These are phyloP conservation scores for Ceratocystis destructans DNA, from an alignment of 2,329 filamentous ascomycete species.

Conservation along the genomic window DNA sequence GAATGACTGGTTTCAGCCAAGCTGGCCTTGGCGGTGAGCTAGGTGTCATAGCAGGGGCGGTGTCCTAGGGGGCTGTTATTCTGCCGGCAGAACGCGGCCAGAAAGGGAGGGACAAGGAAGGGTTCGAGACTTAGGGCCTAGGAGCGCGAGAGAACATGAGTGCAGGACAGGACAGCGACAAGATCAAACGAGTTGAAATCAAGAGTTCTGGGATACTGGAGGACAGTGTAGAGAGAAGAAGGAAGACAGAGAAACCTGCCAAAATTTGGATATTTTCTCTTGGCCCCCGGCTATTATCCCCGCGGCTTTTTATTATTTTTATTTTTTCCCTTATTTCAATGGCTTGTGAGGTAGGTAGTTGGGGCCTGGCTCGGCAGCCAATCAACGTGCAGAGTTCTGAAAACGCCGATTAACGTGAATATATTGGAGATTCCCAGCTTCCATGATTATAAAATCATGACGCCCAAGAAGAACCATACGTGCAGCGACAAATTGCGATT, in stretches of 20 bases:
- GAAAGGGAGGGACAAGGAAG: not conserved
- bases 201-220: no score
- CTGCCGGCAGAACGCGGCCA: not conserved
- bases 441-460: not conserved
- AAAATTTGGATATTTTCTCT: no score
- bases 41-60: not conserved
- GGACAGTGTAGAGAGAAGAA: no score
- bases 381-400: not conserved
- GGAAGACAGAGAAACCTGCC: no score
- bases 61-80: not conserved
- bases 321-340: no score
- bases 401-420: not conserved
- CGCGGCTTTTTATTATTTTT: no score
- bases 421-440: not conserved
- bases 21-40: not conserved
- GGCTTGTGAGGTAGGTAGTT: not conserved
- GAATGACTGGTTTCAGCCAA: not conserved
- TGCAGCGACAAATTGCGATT: not conserved
- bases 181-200: no score
- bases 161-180: not conserved
- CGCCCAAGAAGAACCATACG: not conserved
- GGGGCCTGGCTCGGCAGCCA: not conserved
- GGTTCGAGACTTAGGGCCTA: not conserved
- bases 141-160: not conserved
- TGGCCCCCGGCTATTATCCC: no score